Evolutionary conservation across 352 stramenopile species (phyloP), one percentile per base, ranked within the genome.

Genomic region (Thraustotheca clavata): DNA sequence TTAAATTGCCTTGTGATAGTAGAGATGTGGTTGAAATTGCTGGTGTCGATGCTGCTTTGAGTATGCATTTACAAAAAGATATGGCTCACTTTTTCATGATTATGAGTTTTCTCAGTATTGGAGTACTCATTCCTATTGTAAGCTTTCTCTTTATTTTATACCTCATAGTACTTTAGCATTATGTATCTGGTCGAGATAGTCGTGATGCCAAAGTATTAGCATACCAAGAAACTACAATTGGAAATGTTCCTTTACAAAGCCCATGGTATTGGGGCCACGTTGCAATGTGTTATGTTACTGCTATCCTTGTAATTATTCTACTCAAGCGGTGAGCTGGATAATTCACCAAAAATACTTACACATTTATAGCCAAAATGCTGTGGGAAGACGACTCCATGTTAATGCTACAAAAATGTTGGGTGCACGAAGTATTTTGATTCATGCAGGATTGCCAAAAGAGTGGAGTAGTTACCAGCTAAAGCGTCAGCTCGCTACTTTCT

Each of bases 191-290:
- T 24, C 43, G 43, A 24, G 43, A 79, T 73, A 49, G 67, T 72
- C 22, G 67, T 69, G 11, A 68, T 70, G 9, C 67, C 27, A 8
- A 6, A 12, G 35, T 65, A 34, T 16, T 54, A 41, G 57, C 78
- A 31, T 92, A 87, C 57, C 77, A 89, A 70, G 73, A 80, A 38
- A 89, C 79, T 22, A 92, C 83, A n/a, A 81, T 89, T 47, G 88
- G 83, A 52, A 92, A 92, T 50, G 83, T 92, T 18, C 83, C 83
- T 22, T 69, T 92, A 0, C 73, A 81, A 46, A 92, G 83, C 57
- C 57, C 83, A 39, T 92, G 83, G 80, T 87, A 84, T 62, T 92
- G 83, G 83, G 71, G 69, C 11, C 83, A 92, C 55, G 83, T 92
- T 2, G 77, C 55, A 11, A 90, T 90, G 39, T 89, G 77, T 66